These are phyloP conservation scores for Serendipita sp. DNA, from an alignment of 768 basidiomycete genomes.

Conservation along the genomic window DNA sequence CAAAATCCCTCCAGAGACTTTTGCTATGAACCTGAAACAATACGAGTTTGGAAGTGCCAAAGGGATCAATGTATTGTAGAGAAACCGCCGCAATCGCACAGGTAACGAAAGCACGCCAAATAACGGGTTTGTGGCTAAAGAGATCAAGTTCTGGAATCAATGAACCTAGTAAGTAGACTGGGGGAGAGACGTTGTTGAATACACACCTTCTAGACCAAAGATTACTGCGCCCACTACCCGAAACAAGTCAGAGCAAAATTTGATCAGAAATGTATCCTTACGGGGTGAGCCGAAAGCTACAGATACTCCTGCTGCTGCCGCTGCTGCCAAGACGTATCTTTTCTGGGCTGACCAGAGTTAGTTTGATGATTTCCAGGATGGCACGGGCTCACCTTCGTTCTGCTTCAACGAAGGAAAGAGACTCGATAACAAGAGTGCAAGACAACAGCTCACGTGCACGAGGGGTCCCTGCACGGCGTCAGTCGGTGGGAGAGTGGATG, in stretches of 20 bases:
- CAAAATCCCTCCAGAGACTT: constrained; percentile 56
- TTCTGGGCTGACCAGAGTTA: constrained; percentile 42
- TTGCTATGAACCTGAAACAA: constrained; percentile 47
- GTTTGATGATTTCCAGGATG: neutral
- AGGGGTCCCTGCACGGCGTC: constrained; percentile 44
- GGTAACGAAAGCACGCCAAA: constrained; percentile 81
- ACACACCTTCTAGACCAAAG: constrained; percentile 59
- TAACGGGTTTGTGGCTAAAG: constrained; percentile 24
- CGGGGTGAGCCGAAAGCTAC: constrained; percentile 75
- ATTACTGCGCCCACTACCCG: constrained; percentile 54
- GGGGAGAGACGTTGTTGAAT: neutral
- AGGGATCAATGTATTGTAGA: constrained; percentile 71
- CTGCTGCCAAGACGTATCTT: constrained; percentile 64
- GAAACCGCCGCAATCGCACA: constrained; percentile 77
- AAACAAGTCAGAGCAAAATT: neutral
- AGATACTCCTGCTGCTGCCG: constrained; percentile 73
- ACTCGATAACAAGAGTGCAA: constrained; percentile 53
- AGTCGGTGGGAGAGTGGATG: constrained; percentile 13
- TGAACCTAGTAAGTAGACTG: neutral
- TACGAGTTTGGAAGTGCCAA: constrained; percentile 70
- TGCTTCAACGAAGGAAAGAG: constrained; percentile 54
- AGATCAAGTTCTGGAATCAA: constrained; percentile 10
- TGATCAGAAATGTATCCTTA: neutral
- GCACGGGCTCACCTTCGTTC: constrained; percentile 46
- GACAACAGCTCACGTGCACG: constrained; percentile 72